These are phyloP conservation scores for Daldinia caldariorum DNA, from an alignment of 495 filamentous ascomycete genomes.

Conservation along the genomic window DNA sequence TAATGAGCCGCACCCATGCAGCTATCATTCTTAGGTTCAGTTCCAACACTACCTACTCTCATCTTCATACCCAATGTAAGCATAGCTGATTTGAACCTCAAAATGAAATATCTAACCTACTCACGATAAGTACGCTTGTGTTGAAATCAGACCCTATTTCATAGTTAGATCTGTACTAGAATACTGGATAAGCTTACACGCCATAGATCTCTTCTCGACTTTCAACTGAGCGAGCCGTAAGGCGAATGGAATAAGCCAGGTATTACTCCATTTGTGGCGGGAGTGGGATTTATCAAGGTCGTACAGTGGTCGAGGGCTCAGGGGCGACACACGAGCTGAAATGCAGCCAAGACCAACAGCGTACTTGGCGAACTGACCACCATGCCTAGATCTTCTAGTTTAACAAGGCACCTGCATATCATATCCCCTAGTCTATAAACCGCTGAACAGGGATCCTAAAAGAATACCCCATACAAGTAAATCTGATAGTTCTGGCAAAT, in stretches of 20 bases:
- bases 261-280: too few species aligned
- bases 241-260: too few species aligned
- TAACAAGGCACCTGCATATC: background rate
- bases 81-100: background rate
- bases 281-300: constrained; percentile 2
- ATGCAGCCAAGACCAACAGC: constrained; percentile 31
- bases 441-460: too few species aligned
- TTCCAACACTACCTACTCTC: background rate
- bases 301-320: constrained; percentile 10
- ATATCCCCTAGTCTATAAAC: too few species aligned
- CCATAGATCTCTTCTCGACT: too few species aligned
- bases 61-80: background rate
- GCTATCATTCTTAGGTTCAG: background rate
- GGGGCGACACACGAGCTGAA: constrained; percentile 28
- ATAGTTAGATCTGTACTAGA: constrained; percentile 8
- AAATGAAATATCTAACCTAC: background rate
- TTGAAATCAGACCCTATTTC: background rate
- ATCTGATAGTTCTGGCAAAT: too few species aligned
- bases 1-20: background rate
- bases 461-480: too few species aligned
- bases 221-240: too few species aligned
- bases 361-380: background rate
- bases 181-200: too few species aligned
- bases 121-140: background rate
- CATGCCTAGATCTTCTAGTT: background rate